Evolutionary conservation across 139 green algal species (phyloP), one percentile per base, ranked within the genome.

Genomic region (Bryopsis sp.): DNA sequence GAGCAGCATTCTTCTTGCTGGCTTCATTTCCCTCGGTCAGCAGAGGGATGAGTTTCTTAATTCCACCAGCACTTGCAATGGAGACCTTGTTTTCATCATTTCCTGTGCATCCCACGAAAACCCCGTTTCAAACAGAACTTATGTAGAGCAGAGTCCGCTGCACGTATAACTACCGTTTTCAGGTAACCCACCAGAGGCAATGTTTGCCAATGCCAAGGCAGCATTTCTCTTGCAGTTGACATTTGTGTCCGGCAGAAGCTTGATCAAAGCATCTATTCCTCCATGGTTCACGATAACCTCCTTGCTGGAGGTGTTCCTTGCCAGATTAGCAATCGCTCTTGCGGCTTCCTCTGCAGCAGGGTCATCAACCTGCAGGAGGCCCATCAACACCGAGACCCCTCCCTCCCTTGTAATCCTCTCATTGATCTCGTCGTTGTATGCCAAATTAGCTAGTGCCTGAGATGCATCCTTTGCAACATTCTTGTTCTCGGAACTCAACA

Each of bases 371-470:
- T 8, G 19, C 28, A 66, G 46, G 29, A 73, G 33, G 3, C 26
- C 29, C 48, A 64, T 64, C 19, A 73, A 34, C 29, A 29, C 67
- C 35, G 37, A 29, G 28, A 64, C 67, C 28, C 50, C 67, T 5
- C 50, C 67, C 35, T 73, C 67, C 34, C 28, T n/a, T 26, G 67
- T 64, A 4, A 57, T 67, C 31, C 58, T 26, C 4, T 67, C 48
- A 37, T 66, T 57, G 43, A 73, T 73, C 4, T 73, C 43, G 36
- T 73, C 67, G 57, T 57, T 73, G 43, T 73, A 64, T 3, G 67
- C 67, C 3, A 73, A 48, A 31, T 64, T 73, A 7, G 67, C 67
- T 2, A 73, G 24, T n/a, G 38, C 48, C 29, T 64, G 67, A 28
- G 67, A 31, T 43, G 48, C 48, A 31, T 64, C 24, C 35, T 73